Percentiles rank a stretch among this genome's conserved stretches.
These are phyloP conservation scores for Exophiala mesophila DNA, from an alignment of 2,329 filamentous ascomycete species.

Conservation along the genomic window DNA sequence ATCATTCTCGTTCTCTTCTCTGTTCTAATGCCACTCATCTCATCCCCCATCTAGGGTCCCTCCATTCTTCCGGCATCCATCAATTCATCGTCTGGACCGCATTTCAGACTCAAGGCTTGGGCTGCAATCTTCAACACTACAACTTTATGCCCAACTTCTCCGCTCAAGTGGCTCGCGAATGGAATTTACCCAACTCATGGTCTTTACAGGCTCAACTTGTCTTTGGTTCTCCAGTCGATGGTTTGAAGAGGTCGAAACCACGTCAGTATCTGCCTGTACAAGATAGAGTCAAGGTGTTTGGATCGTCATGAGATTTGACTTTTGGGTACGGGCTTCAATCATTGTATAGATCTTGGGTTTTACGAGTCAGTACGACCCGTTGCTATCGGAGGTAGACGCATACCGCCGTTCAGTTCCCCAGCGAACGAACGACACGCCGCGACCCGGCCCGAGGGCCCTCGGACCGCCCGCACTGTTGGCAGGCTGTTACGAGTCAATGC, in stretches of 20 bases:
- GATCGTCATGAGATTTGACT: no score
- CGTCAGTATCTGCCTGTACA: constrained; percentile 11
- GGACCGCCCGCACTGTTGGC: no score
- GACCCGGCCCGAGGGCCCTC: no score
- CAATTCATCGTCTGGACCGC: constrained; percentile 66
- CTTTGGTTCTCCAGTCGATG: constrained; percentile 52
- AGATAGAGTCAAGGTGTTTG: constrained; percentile 13
- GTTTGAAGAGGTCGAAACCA: constrained; percentile 7
- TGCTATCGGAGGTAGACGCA: no score
- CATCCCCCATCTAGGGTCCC: constrained; percentile 47
- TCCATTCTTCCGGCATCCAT: constrained; percentile 74
- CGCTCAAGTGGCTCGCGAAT: constrained; percentile 39
- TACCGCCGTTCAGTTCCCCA: no score
- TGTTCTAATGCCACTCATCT: not conserved
- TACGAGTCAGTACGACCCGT: no score
- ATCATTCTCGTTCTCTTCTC: no score
- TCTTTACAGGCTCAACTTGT: constrained; percentile 76
- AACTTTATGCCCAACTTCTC: constrained; percentile 64
- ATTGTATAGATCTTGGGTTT: no score
- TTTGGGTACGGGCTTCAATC: no score
- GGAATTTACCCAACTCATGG: constrained; percentile 69
- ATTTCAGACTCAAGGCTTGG: constrained; percentile 76
- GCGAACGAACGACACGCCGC: no score
- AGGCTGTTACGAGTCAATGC: no score
- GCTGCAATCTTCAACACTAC: constrained; percentile 89